phyloP scores from a whole-genome alignment of 495 filamentous ascomycete genomes.

The Daldinia caldariorum region DNA sequence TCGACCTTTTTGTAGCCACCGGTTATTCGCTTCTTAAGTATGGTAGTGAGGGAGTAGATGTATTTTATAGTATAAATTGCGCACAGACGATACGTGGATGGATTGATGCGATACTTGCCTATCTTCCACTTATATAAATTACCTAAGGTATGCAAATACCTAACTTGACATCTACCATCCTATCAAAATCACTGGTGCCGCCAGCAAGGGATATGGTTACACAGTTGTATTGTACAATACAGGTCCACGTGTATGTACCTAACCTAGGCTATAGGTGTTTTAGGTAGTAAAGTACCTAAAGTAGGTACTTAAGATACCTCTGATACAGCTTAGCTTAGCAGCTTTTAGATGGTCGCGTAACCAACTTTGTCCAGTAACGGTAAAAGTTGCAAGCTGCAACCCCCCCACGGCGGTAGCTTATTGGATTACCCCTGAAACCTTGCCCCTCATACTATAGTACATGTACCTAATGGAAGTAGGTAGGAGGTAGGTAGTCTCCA shows the following conservation, averaged over 20 bases:
- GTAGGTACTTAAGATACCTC: too few species aligned
- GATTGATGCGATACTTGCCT: too few species aligned
- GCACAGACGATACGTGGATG: background rate
- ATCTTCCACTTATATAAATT: background rate
- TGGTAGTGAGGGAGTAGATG: background rate
- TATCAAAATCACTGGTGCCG: background rate
- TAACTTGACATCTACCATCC: background rate
- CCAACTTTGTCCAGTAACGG: background rate
- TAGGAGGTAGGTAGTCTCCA: too few species aligned
- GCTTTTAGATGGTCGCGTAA: background rate
- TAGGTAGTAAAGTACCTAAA: too few species aligned
- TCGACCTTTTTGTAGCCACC: background rate
- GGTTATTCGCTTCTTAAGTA: background rate
- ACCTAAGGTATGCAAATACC: background rate
- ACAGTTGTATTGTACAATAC: conserved; percentile 4
- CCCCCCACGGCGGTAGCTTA: conserved; percentile 22
- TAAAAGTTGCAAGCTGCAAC: background rate
- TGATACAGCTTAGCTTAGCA: conserved; percentile 2
- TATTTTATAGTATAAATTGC: background rate
- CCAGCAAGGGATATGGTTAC: conserved; percentile 1
- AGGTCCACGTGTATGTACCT: conserved; percentile 1
- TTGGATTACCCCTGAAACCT: conserved; percentile 43
- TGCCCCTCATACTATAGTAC: conserved; percentile 42
- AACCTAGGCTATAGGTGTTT: too few species aligned
- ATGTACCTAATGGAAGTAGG: too few species aligned